Conservation (phyloP, 495 filamentous ascomycete species). For the Eremomyces bilateralis region DNA sequence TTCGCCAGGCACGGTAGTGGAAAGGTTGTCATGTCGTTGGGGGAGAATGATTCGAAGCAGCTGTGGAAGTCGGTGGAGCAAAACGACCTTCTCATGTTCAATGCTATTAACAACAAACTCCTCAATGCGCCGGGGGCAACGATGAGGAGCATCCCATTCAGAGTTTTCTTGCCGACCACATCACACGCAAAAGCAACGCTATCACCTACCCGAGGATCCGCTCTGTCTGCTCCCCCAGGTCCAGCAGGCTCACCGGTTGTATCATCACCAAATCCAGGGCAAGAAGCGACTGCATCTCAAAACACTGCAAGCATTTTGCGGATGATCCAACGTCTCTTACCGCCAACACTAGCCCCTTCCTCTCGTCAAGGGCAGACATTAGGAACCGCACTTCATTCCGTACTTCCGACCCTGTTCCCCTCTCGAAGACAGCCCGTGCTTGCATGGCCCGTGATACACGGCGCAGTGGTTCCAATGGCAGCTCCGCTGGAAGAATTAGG, state of each 20-base stretch:
- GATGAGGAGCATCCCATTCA: constrained; percentile 63
- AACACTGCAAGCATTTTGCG: constrained; percentile 30
- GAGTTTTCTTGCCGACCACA: constrained; percentile 66
- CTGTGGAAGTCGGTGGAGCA: constrained; percentile 72
- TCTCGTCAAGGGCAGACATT: constrained; percentile 40
- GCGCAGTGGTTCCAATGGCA: constrained; percentile 58
- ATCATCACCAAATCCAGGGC: constrained; percentile 15
- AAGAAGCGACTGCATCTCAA: constrained; percentile 17
- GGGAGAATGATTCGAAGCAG: constrained; percentile 64
- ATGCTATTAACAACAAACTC: constrained; percentile 52
- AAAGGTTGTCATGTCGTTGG: constrained; percentile 79
- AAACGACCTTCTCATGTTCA: constrained; percentile 51
- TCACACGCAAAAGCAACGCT: constrained; percentile 20
- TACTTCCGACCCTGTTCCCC: constrained; percentile 72
- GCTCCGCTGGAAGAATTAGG: constrained; percentile 75
- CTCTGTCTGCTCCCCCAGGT: not conserved
- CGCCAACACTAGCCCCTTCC: constrained; percentile 22
- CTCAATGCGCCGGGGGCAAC: constrained; percentile 49
- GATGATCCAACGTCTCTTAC: constrained; percentile 19
- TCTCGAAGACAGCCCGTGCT: constrained; percentile 68
- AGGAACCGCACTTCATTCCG: constrained; percentile 50
- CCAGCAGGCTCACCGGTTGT: constrained; percentile 6
- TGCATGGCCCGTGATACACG: constrained; percentile 80
- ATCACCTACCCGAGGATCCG: not conserved
- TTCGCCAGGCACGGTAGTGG: constrained; percentile 80